Base-by-base conservation (phyloP, 2,329 filamentous ascomycete species). In the Paracorniculantispora psalliotae region DNA sequence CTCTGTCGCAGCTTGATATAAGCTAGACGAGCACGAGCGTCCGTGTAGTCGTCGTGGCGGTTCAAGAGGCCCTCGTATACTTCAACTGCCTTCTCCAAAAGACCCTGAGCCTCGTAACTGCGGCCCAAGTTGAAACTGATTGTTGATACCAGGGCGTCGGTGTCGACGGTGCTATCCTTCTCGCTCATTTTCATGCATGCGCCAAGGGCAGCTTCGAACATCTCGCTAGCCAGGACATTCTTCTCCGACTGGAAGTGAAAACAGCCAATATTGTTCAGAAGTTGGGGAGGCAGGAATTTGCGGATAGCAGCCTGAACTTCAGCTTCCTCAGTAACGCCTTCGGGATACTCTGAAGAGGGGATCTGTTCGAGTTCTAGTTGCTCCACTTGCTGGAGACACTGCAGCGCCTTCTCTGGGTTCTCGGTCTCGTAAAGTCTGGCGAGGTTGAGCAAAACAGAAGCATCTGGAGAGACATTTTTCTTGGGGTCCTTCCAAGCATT, bases 241-340 rank as follows among this genome's bases (percentile, higher is more conserved):
- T 91, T 92, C 67, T 96, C 92, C 2, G 86, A 82, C 69, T 96
- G 92, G 65, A 91, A 97, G 65, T 96, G 86, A 75, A 97, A 97
- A 73, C 92, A 97, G 5, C 91, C 94, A 70, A 97, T 96, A 71
- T 99, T 99, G 79, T 97, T 99, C 46, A 99, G 81, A 2, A 97
- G 80, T 68, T 96, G 92, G 4, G 94, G 94, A 1, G 92, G 90
- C 1, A 99, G 78, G 60, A 88, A 81, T 69, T 92, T 90, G 57
- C 92, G 87, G 28, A 96, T 79, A 17, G 81, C 79, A 23, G 78
- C 77, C 58, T 83, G 82, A 59, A 84, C 75, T 30, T 83, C 81
- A 3, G 78, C 80, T 60, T 88, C 83, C 56, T 90, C 85, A 2
- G 67, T 67, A 4, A 68, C 62, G 47, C 81, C 81, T 26, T 82